phyloP scores from a whole-genome alignment of 495 filamentous ascomycete genomes.

The Zalerion maritima region DNA sequence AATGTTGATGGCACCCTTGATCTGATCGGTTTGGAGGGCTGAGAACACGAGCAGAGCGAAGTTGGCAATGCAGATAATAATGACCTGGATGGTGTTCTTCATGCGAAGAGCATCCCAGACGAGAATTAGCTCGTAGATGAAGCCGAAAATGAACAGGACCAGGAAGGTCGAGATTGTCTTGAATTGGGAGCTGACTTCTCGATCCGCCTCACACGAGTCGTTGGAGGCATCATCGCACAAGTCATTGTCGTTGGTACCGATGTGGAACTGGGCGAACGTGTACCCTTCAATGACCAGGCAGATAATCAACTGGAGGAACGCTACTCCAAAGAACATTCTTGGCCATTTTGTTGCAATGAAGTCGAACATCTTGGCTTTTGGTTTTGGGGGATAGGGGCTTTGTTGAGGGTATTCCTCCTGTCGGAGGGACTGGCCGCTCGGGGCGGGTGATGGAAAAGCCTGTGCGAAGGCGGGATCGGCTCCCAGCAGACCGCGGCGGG shows the following conservation, averaged over 20 bases:
- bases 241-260: slow-evolving; percentile 25
- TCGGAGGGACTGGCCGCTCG: slow-evolving; percentile 8
- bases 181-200: slow-evolving; percentile 26
- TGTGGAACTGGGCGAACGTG: slow-evolving; percentile 56
- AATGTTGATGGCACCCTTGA: slow-evolving; percentile 48
- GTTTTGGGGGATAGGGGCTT: slow-evolving; percentile 5
- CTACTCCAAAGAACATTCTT: slow-evolving; percentile 64
- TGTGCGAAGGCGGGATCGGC: slow-evolving; percentile 10
- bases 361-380: slow-evolving; percentile 38
- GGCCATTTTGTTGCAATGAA: slow-evolving; percentile 73
- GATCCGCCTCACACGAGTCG: slow-evolving; percentile 14
- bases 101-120: slow-evolving; percentile 85
- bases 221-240: slow-evolving; percentile 8
- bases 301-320: slow-evolving; percentile 60
- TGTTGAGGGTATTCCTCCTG: slow-evolving; percentile 10
- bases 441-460: slow-evolving; percentile 6
- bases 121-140: slow-evolving; percentile 76
- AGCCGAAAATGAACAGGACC: slow-evolving; percentile 93
- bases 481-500: slow-evolving; percentile 25
- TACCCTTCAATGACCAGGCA: slow-evolving; percentile 71
- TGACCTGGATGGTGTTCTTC: slow-evolving; percentile 98
- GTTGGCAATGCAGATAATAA: slow-evolving; percentile 87
- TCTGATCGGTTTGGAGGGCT: slow-evolving; percentile 81
- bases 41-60: slow-evolving; percentile 81
- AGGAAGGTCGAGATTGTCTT: slow-evolving; percentile 80